A percentile compares a stretch with the other conserved stretches of the same genome.
Conservation (phyloP, 2,329 filamentous ascomycete species). For the Xylaria polymorpha region DNA sequence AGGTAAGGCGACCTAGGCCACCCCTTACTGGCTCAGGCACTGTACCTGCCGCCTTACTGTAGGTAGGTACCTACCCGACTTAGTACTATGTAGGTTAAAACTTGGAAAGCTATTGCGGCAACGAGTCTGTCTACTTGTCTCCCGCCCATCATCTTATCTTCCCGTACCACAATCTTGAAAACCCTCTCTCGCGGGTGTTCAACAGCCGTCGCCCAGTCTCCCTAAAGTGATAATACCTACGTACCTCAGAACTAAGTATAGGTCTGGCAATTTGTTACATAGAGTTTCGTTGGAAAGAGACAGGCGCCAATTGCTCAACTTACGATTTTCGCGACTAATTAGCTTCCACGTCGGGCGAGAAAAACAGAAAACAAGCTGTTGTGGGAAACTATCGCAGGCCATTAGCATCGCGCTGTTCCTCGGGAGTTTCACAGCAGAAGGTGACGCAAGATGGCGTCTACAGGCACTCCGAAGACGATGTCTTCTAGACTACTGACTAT, state of each 20-base stretch:
- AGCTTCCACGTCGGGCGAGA: background rate
- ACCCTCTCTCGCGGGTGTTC: background rate
- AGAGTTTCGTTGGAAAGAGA: background rate
- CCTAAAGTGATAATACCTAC: background rate
- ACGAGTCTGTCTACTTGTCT: background rate
- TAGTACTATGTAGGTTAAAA: background rate
- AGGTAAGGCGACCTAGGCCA: conserved; percentile 1
- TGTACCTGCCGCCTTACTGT: background rate
- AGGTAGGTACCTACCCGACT: conserved; percentile 1
- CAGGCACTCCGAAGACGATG: conserved; percentile 75
- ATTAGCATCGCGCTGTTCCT: background rate
- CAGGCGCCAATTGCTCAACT: background rate
- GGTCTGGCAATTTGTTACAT: background rate
- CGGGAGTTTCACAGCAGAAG: conserved; percentile 10
- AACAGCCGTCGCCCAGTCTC: background rate
- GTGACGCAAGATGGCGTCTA: conserved; percentile 57
- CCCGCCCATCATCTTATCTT: background rate
- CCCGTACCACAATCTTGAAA: background rate
- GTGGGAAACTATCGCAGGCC: background rate
- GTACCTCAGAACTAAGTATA: background rate
- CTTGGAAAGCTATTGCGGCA: too few relatives aligned
- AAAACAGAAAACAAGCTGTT: background rate
- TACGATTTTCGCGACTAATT: conserved; percentile 2
- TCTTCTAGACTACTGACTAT: conserved; percentile 90
- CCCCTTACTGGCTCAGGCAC: background rate